phyloP scores from a whole-genome alignment of 2,329 filamentous ascomycete genomes.

The Alternaria viburni region DNA sequence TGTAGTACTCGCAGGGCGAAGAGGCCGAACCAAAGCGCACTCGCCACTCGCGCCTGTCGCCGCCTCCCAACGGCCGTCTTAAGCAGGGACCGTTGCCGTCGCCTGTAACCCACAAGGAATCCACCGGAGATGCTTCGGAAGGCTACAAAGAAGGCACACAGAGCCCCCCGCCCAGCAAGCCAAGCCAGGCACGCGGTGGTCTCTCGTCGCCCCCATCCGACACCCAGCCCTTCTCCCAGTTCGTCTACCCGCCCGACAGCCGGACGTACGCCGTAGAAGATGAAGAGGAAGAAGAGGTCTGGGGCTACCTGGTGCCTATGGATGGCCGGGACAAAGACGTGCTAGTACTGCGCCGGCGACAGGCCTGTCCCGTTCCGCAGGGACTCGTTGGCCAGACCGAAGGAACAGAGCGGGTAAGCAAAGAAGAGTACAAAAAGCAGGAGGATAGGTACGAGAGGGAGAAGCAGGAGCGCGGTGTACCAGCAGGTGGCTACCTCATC shows the following conservation, averaged over 20 bases:
- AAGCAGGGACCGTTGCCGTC: conserved; percentile 72
- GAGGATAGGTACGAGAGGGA: conserved; percentile 67
- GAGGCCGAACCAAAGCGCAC: conserved; percentile 78
- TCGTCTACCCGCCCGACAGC: conserved; percentile 72
- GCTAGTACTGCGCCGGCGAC: conserved; percentile 77
- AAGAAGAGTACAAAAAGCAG: conserved; percentile 62
- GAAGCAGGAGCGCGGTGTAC: conserved; percentile 59
- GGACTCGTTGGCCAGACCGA: conserved; percentile 47
- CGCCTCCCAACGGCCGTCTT: conserved; percentile 58
- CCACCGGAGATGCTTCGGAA: conserved; percentile 62
- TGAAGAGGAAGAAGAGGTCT: conserved; percentile 84
- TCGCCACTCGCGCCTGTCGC: conserved; percentile 71
- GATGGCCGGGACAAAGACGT: conserved; percentile 71
- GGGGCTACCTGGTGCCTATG: conserved; percentile 91
- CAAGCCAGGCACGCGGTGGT: conserved; percentile 51
- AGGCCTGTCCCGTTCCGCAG: conserved; percentile 67
- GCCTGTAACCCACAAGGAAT: conserved; percentile 74
- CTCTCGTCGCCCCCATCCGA: conserved; percentile 70
- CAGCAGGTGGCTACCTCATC: conserved; percentile 85
- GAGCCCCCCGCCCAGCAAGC: conserved; percentile 62
- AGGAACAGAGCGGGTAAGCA: conserved; percentile 55
- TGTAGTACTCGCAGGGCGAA: conserved; percentile 70
- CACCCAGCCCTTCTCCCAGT: conserved; percentile 82
- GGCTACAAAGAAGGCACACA: conserved; percentile 71
- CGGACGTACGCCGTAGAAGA: conserved; percentile 84